phyloP scores from a whole-genome alignment of 176 grass and related monocot species.

The Zizania latifolia region DNA sequence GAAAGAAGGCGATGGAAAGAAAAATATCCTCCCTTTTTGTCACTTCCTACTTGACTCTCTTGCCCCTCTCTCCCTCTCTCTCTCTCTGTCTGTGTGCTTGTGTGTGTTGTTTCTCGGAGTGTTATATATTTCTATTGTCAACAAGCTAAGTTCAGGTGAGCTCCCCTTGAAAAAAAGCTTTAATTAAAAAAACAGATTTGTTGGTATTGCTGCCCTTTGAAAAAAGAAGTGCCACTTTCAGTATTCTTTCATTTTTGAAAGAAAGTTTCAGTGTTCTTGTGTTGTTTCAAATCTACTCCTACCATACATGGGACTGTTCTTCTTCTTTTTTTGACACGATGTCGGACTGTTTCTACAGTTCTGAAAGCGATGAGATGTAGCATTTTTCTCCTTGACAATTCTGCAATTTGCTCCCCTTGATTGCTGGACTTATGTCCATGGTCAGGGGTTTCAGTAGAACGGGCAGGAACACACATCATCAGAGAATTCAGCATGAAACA shows the following conservation, averaged over 20 bases:
- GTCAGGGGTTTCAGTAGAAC: background rate
- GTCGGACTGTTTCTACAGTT: background rate
- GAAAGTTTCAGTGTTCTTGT: too few relatives aligned
- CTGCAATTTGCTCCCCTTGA: background rate
- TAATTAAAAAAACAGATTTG: background rate
- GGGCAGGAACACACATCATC: background rate
- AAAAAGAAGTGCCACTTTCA: too few relatives aligned
- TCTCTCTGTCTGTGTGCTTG: background rate
- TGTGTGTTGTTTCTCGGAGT: background rate
- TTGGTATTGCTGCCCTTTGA: too few relatives aligned
- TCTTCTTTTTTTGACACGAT: background rate
- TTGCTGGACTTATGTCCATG: background rate
- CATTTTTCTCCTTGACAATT: background rate
- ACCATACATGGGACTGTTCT: background rate
- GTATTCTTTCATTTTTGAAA: too few relatives aligned
- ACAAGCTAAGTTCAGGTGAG: background rate
- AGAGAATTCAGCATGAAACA: background rate
- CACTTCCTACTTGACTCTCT: background rate
- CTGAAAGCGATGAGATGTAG: background rate
- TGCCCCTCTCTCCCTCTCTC: background rate
- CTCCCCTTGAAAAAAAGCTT: background rate
- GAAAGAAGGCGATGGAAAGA: background rate
- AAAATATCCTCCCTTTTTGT: background rate
- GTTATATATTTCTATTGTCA: slow-evolving; percentile 10
- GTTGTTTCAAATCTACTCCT: too few relatives aligned